These are phyloP conservation scores for Trichophyton benhamiae DNA, from an alignment of 2,329 filamentous ascomycete species.

Conservation along the genomic window DNA sequence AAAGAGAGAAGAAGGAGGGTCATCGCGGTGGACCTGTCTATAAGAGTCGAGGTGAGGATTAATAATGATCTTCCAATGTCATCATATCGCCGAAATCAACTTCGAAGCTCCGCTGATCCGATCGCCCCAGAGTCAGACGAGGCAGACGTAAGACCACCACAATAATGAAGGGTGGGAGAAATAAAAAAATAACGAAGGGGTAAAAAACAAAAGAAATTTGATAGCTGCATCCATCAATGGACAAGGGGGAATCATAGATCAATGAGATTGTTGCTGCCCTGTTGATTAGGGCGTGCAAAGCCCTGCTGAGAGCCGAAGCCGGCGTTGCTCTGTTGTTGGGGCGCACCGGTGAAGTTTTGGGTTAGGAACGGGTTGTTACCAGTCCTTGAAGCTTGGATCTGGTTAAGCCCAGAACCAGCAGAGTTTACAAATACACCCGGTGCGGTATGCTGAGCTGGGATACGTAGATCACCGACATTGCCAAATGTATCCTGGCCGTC, in stretches of 20 bases:
- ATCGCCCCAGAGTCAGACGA: not conserved
- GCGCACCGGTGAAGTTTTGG: constrained; percentile 64
- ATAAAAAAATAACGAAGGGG: not conserved
- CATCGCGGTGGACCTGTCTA: not conserved
- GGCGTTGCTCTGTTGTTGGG: constrained; percentile 40
- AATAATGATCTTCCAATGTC: not conserved
- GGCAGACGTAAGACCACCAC: not conserved
- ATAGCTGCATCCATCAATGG: not conserved
- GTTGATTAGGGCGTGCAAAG: constrained; percentile 33
- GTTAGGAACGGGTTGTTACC: constrained; percentile 84
- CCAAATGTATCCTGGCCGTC: constrained; percentile 96
- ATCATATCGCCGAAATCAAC: not conserved
- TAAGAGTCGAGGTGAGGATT: not conserved
- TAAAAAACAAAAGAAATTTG: not conserved
- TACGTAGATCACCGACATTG: constrained; percentile 90
- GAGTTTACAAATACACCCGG: constrained; percentile 96
- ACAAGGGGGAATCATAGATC: constrained; percentile 37
- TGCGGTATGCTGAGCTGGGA: constrained; percentile 90
- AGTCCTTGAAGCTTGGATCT: constrained; percentile 54
- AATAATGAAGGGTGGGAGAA: not conserved
- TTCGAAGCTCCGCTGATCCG: not conserved
- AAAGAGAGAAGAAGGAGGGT: not conserved
- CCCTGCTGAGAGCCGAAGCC: constrained; percentile 43
- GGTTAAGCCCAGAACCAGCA: constrained; percentile 65
- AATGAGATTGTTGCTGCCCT: constrained; percentile 47